Evolutionary conservation across 805 yeast genomes (phyloP), one percentile per base, ranked within the genome.

Genomic region (Teunomyces kruisii): DNA sequence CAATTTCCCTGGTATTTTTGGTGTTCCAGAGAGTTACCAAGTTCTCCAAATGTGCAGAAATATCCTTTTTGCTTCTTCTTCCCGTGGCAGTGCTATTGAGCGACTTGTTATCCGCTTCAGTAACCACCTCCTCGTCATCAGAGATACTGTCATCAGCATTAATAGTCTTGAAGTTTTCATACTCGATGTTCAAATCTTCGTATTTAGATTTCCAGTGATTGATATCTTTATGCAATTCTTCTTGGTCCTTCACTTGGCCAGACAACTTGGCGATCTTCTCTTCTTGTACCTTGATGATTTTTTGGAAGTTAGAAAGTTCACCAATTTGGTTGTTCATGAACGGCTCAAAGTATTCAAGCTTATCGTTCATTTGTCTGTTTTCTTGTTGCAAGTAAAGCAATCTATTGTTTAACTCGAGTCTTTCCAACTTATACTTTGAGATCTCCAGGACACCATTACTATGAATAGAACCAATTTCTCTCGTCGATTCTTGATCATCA

Each of bases 261-360:
- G 72, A 58, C 51, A 80, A 68, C 12, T 59, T 57, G 2, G 62
- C 65, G 35, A 83, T 72, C 50, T 71, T 64, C 3, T 61, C 64
- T 43, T 77, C 78, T 61, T 81, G 90, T 6, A 64, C 61, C 51
- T 78, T 74, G 24, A 86, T 73, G 17, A 85, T 57, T 14, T 68
- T 64, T 54, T 84, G 84, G 57, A 86, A 62, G 15, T 72, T 72
- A 9, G 72, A 66, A 28, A 83, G 65, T 44, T 81, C 80, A 8
- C 75, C 60, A 44, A 83, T 68, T 54, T 80, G 80, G 32, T 76
- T 71, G 47, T 68, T 67, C 66, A 83, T 72, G 40, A 81, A 66
- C 3, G 81, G 75, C 53, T 82, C 80, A 43, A 81, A 70, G 26
- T 75, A 74, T 1, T 47, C 57, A 12, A 76, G 47, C 49, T 76